Evolutionary conservation across 768 basidiomycete species (phyloP), one percentile per base, ranked within the genome.

Genomic region (Podaxis pistillaris): DNA sequence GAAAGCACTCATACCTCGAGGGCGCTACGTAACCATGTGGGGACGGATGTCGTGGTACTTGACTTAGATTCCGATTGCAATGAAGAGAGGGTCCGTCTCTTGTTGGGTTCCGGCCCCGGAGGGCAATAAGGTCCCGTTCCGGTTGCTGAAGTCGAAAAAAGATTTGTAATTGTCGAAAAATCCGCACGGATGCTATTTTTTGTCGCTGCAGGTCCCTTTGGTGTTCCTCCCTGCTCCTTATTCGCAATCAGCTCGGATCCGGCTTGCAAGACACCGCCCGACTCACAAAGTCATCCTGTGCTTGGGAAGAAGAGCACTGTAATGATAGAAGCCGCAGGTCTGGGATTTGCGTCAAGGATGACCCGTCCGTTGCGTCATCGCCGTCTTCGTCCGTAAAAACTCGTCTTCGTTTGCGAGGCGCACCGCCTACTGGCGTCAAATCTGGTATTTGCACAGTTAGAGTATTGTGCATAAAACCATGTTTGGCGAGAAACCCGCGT

Each of bases 401-500:
- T 72, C 78, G 87, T 69, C 79, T 79, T 69, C 79, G 81, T 72
- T 89, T 90, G 59, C 75, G 77, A 60, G 83, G 78, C 9, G 63
- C 65, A 55, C 54, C 63, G 44, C 17, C 19, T 22, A 46, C 19
- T 56, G 56, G 58, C n/a, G 38, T 56, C 37, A 41, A 52, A 28
- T 9, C 17, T 40, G 47, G 46, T 49, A 68, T 74, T 67, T 67
- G 65, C 50, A 66, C 50, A 2, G 44, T 30, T 49, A 40, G 13
- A 13, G 33, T n/a, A 9, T 15, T 8, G 47, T 59, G 63, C 54
- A 73, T 63, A 73, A 93, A 93, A 1, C 84, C 81, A 71, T 94
- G 82, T 66, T 81, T 80, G 53, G 74, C 69, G 50, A 96, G 79
- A 70, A 93, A 93, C 12, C 77, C 74, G 55, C 86, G 80, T 26